Evolutionary conservation across 1,284 basidiomycete genomes (phyloP).

Genomic region (Ceratobasidium sp.): DNA sequence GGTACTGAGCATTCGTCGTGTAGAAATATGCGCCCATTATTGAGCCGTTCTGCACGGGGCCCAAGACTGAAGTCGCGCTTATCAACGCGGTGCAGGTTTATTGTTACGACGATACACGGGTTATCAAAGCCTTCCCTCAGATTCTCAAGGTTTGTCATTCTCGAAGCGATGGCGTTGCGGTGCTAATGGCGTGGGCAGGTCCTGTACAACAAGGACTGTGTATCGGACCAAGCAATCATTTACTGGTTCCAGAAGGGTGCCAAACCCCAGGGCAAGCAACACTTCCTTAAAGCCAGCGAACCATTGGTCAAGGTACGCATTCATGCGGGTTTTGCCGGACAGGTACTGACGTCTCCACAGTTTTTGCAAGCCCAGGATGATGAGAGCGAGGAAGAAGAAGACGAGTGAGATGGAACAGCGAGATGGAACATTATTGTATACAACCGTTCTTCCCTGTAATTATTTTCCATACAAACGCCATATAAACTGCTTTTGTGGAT

Average conservation of each 20-base stretch:
- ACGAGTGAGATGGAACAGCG: constrained; percentile 39
- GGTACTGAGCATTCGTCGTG: not conserved
- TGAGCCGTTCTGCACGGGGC: constrained; percentile 83
- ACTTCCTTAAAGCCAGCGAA: constrained; percentile 90
- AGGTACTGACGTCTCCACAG: constrained; percentile 48
- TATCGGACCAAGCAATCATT: constrained; percentile 94
- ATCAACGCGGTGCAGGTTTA: constrained; percentile 94
- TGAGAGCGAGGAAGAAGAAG: constrained; percentile 73
- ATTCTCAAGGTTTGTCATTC: constrained; percentile 77
- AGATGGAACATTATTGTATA: not conserved
- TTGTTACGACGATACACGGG: constrained; percentile 92
- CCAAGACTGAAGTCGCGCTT: constrained; percentile 89
- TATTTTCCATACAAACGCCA: constrained; percentile 29
- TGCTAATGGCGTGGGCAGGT: constrained; percentile 58
- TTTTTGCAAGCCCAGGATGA: constrained; percentile 83
- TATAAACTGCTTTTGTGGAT: constrained; percentile 1
- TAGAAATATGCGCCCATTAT: constrained; percentile 85
- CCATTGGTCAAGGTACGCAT: constrained; percentile 80
- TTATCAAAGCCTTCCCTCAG: constrained; percentile 92
- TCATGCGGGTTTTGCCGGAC: not conserved
- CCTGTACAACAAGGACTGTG: constrained; percentile 92
- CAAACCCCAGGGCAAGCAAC: constrained; percentile 91
- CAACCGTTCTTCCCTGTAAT: constrained; percentile 30
- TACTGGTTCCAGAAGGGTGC: constrained; percentile 98
- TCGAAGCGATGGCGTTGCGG: not conserved